Conservation (phyloP, 163 green algal genomes). For the Scenedesmus sp. region DNA sequence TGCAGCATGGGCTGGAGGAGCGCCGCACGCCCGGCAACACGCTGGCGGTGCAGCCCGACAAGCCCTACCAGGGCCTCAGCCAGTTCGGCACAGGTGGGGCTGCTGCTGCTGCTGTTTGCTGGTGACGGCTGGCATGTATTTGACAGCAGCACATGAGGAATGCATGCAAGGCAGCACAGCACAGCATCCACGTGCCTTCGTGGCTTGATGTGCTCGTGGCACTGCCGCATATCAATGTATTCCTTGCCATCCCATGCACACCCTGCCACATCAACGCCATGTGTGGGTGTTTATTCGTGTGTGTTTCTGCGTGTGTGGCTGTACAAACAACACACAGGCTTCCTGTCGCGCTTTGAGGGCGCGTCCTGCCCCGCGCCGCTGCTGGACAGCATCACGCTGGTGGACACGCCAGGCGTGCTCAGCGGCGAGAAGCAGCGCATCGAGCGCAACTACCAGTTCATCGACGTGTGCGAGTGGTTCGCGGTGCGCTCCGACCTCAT, state of each 20-base stretch:
- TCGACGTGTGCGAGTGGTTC: constrained; percentile 95
- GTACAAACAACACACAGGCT: constrained; percentile 64
- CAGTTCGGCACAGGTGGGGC: constrained; percentile 48
- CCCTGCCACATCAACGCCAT: not conserved
- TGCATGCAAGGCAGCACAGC: not conserved
- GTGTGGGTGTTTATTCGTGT: not conserved
- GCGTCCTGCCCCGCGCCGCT: constrained; percentile 81
- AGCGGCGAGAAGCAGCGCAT: constrained; percentile 98
- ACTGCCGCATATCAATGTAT: not conserved
- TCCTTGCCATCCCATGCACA: not conserved
- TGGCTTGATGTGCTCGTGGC: not conserved
- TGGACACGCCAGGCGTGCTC: constrained; percentile 96
- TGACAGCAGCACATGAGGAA: not conserved
- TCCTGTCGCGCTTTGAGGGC: constrained; percentile 95
- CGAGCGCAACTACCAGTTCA: constrained; percentile 85
- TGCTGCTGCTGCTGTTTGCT: not conserved
- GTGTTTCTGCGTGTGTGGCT: not conserved
- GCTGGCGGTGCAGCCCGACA: constrained; percentile 94
- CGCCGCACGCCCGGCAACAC: constrained; percentile 96
- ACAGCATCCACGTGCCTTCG: too few species aligned
- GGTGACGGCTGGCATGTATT: not conserved
- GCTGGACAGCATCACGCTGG: constrained; percentile 91
- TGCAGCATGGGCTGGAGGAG: constrained; percentile 87
- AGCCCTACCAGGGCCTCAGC: constrained; percentile 84
- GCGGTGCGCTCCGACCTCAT: constrained; percentile 95